Conservation (phyloP, 1,284 basidiomycete species). For the Rhodotorula sp. region DNA sequence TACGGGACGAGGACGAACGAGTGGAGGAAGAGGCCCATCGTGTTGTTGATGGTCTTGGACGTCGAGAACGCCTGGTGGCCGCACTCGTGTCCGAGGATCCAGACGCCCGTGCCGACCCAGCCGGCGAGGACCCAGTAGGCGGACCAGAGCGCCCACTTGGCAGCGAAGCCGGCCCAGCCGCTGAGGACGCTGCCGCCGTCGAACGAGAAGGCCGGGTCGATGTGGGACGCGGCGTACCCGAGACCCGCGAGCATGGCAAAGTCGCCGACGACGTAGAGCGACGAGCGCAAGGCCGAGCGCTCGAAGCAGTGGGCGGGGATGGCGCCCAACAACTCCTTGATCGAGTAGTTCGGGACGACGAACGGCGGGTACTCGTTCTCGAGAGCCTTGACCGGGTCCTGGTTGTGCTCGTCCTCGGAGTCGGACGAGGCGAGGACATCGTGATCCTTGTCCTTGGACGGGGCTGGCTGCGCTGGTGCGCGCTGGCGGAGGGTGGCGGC, state of each 20-base stretch:
- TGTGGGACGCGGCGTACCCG: slow-evolving; percentile 67
- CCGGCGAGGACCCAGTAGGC: slow-evolving; percentile 80
- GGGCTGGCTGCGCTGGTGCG: background rate
- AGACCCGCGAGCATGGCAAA: slow-evolving; percentile 64
- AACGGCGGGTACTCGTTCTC: slow-evolving; percentile 28
- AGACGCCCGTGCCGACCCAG: slow-evolving; percentile 71
- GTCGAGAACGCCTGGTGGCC: slow-evolving; percentile 98
- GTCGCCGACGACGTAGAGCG: slow-evolving; percentile 79
- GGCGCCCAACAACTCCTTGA: slow-evolving; percentile 38
- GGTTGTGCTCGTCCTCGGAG: slow-evolving; percentile 17
- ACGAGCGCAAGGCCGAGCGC: slow-evolving; percentile 81
- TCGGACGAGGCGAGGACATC: slow-evolving; percentile 29
- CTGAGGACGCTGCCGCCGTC: slow-evolving; percentile 44
- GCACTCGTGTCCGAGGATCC: slow-evolving; percentile 43
- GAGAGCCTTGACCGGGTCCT: slow-evolving; percentile 22
- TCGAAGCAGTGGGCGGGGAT: slow-evolving; percentile 73
- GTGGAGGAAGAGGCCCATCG: slow-evolving; percentile 91
- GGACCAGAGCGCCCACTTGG: slow-evolving; percentile 71
- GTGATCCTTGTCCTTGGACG: slow-evolving; percentile 20
- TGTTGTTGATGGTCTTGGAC: slow-evolving; percentile 89
- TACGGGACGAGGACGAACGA: slow-evolving; percentile 92
- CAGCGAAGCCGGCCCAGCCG: slow-evolving; percentile 51
- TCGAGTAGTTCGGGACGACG: slow-evolving; percentile 22
- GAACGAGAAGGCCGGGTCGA: slow-evolving; percentile 62
- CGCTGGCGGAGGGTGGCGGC: slow-evolving; percentile 29